Base-by-base conservation (phyloP, 306 rosid genomes). In the Inga leiocalycina region DNA sequence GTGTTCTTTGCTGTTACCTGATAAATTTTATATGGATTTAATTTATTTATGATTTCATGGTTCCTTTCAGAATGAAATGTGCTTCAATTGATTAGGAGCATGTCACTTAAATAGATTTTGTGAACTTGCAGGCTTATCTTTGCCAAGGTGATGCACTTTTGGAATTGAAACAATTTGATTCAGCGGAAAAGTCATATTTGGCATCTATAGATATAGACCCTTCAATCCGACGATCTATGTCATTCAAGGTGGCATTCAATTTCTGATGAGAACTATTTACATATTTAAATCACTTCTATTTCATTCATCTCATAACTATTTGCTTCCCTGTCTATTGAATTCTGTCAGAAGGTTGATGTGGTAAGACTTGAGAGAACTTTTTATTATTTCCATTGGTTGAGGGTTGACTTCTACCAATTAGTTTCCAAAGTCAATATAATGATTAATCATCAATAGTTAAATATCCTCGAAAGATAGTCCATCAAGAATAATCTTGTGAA, bases 61-160 rank as follows among this genome's bases (percentile, higher is more conserved):
- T 57, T 82, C 8, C 61, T 56, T 35, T 62, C 27, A 68, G 61
- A 59, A 46, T 65, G 59, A 65, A 62, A 51, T 46, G 10, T 51
- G 8, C 75, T 74, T 11, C 22, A 2, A n/a, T 77, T 67, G 62
- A 46, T 30, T 44, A 41, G 74, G n/a, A 64, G 81, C 51, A 17
- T 65, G 61, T 17, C 20, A 5, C 81, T 27, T 19, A 56, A 35
- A 75, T 37, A 54, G 68, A 82, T 80, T 71, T 46, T 39, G 64
- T 73, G 75, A 34, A 68, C 72, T 76, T 89, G 84, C 93, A 93
- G 98, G 98, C 92, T 77, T 89, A 86, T 88, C 88, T 95, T 70
- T 89, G 96, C 80, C 91, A 85, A 86, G 98, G 98, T 24, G 97
- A 93, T 84, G 93, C 91, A 71, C 87, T 84, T 84, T 81, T 93